A percentile compares a stretch with the other conserved stretches of the same genome.
phyloP scores from a whole-genome alignment of 2,329 filamentous ascomycete species.

The Colletotrichum simmondsii region DNA sequence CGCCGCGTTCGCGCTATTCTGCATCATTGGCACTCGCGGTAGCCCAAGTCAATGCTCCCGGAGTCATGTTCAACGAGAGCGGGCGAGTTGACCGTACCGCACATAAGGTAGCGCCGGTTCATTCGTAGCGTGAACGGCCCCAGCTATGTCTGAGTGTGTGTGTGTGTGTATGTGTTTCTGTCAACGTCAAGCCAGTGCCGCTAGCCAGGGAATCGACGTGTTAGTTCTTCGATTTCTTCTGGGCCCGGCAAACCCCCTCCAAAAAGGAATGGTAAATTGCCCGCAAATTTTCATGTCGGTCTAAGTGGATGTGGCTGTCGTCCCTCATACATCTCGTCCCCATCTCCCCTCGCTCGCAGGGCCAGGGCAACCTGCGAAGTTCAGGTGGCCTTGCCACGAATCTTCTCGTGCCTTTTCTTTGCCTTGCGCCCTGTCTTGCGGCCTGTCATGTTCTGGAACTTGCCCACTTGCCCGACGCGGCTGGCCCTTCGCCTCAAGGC shows the following conservation, averaged over 20 bases:
- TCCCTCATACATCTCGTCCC: background rate
- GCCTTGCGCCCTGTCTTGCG: background rate
- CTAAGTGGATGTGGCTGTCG: background rate
- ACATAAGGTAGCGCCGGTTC: background rate
- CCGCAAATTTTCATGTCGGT: slow-evolving; percentile 1
- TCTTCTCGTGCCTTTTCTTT: slow-evolving; percentile 6
- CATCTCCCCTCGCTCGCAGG: slow-evolving; percentile 15
- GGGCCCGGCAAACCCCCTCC: background rate
- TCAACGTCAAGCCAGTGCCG: background rate
- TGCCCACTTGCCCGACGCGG: background rate
- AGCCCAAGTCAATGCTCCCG: too few relatives aligned
- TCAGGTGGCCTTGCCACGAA: slow-evolving; percentile 28
- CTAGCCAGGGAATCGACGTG: background rate
- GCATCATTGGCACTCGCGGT: background rate
- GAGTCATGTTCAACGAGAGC: background rate
- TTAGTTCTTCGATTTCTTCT: background rate
- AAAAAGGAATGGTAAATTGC: slow-evolving; percentile 10
- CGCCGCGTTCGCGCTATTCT: background rate
- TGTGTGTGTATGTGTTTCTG: background rate
- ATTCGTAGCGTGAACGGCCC: background rate
- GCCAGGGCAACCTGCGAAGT: slow-evolving; percentile 26
- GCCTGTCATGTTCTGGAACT: background rate
- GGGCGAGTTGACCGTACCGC: background rate
- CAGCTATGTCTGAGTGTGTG: background rate
- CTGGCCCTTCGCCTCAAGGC: background rate